These are phyloP conservation scores for Houttuynia cordata DNA, from an alignment of 164 flowering plant species.

Conservation along the genomic window DNA sequence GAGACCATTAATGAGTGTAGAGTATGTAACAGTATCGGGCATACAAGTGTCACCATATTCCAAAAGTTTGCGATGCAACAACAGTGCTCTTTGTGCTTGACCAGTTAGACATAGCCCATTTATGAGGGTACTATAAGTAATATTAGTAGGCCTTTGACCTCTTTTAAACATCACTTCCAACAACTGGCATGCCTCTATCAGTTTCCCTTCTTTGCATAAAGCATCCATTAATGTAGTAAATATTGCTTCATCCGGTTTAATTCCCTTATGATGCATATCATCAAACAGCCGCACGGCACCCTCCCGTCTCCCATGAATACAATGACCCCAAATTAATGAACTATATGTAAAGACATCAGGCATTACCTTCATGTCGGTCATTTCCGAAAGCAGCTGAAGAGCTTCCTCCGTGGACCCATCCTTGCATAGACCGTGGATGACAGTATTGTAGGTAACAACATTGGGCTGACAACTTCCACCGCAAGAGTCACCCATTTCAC, in stretches of 20 bases:
- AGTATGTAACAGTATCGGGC: conserved; percentile 69
- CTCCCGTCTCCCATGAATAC: conserved; percentile 54
- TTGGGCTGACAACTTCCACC: conserved; percentile 46
- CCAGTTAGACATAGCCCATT: conserved; percentile 65
- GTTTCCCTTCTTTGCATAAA: conserved; percentile 60
- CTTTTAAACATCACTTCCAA: conserved; percentile 62
- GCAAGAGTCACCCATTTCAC: not conserved
- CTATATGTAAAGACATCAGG: conserved; percentile 77
- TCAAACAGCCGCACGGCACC: conserved; percentile 39
- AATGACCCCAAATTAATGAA: conserved; percentile 62
- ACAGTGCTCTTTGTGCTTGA: conserved; percentile 61
- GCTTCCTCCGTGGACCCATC: conserved; percentile 39
- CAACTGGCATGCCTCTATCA: conserved; percentile 67
- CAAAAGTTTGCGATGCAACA: conserved; percentile 57
- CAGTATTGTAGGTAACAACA: conserved; percentile 73
- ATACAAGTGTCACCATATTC: conserved; percentile 32
- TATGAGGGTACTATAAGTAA: conserved; percentile 78
- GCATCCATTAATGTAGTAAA: conserved; percentile 79
- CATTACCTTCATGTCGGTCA: conserved; percentile 35
- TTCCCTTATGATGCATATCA: conserved; percentile 52
- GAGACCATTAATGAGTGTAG: conserved; percentile 74
- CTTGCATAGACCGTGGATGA: conserved; percentile 62
- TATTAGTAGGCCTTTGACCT: conserved; percentile 65
- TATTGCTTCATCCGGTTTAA: conserved; percentile 65
- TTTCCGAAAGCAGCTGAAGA: conserved; percentile 20